Conservation (phyloP, 306 rosid species). For the Phaseolus lunatus region DNA sequence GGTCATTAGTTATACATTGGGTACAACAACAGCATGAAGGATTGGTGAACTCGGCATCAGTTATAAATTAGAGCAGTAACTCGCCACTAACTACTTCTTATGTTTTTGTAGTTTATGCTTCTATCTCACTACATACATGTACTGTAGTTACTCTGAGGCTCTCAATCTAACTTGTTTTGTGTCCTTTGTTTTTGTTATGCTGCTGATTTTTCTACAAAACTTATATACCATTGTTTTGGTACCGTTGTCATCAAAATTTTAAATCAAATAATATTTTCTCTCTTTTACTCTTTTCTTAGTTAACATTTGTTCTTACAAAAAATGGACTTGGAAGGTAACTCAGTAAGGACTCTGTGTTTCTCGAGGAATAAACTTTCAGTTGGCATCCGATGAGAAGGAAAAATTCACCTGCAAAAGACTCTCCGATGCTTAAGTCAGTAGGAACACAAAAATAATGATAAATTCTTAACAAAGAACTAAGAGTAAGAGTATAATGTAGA, state of each 20-base stretch:
- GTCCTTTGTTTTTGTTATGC: neutral
- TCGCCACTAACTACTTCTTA: neutral
- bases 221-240: neutral
- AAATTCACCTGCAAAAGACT: too few species aligned
- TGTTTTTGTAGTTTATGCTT: neutral
- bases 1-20: conserved; percentile 29
- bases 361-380: too few species aligned
- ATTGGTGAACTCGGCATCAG: neutral
- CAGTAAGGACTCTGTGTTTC: too few species aligned
- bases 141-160: neutral
- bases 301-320: too few species aligned
- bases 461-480: too few species aligned
- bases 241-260: neutral
- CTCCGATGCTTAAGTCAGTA: too few species aligned
- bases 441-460: too few species aligned
- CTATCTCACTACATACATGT: neutral
- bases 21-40: conserved; percentile 14
- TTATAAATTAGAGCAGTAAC: neutral
- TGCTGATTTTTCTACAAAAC: neutral
- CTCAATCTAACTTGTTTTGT: neutral
- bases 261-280: neutral
- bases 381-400: too few species aligned
- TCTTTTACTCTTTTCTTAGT: too few species aligned
- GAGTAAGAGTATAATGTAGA: too few species aligned
- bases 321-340: too few species aligned